Conservation (phyloP, 352 stramenopile genomes). For the Globisporangium mamillatum region DNA sequence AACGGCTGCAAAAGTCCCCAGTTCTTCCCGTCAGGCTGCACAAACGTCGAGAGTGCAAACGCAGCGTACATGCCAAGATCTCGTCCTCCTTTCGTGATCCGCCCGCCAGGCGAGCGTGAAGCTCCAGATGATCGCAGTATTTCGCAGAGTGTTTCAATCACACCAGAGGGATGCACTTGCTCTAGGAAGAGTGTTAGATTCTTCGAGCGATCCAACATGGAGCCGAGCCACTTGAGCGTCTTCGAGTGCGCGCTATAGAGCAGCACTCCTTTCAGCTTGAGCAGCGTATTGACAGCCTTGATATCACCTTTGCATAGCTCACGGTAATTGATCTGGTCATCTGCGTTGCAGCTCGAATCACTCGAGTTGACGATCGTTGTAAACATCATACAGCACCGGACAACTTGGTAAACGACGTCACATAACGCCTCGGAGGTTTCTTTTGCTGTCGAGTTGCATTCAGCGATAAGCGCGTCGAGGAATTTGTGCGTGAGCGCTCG, state of each 20-base stretch:
- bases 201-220: slow-evolving; percentile 61
- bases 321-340: slow-evolving; percentile 33
- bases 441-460: background rate
- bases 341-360: slow-evolving; percentile 11
- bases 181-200: slow-evolving; percentile 56
- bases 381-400: slow-evolving; percentile 64
- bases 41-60: slow-evolving; percentile 66
- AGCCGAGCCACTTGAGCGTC: slow-evolving; percentile 75
- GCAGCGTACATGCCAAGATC: slow-evolving; percentile 55
- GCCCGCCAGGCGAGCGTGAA: slow-evolving; percentile 47
- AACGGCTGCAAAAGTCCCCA: slow-evolving; percentile 58
- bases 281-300: slow-evolving; percentile 34
- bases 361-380: slow-evolving; percentile 52
- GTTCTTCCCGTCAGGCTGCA: slow-evolving; percentile 61
- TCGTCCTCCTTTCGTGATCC: slow-evolving; percentile 37
- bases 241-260: slow-evolving; percentile 44
- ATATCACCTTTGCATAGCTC: slow-evolving; percentile 48
- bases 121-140: slow-evolving; percentile 45
- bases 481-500: slow-evolving; percentile 21
- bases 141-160: slow-evolving; percentile 63
- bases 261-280: slow-evolving; percentile 30
- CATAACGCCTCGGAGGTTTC: slow-evolving; percentile 2
- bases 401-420: slow-evolving; percentile 49
- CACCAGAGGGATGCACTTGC: slow-evolving; percentile 48
- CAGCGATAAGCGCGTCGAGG: slow-evolving; percentile 13